Percentiles rank a stretch among this genome's conserved stretches.
Conservation (phyloP, 2,329 filamentous ascomycete genomes). For the Diaporthe humulicola region DNA sequence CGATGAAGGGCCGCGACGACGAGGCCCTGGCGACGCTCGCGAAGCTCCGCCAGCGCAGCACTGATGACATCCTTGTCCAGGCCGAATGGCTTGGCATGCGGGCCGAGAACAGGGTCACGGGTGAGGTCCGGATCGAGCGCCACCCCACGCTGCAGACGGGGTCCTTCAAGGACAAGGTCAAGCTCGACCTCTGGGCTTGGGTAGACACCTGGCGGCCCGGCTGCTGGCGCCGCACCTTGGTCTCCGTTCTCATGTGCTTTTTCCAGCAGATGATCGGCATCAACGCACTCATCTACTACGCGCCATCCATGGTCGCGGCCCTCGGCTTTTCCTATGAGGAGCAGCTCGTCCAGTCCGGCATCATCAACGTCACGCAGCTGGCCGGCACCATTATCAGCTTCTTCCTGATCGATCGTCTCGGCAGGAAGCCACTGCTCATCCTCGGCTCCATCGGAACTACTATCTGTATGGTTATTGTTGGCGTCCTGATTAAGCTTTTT, state of each 20-base stretch:
- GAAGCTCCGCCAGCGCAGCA: slow-evolving; percentile 62
- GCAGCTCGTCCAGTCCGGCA: slow-evolving; percentile 61
- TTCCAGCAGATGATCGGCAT: slow-evolving; percentile 69
- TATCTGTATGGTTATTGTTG: slow-evolving; percentile 63
- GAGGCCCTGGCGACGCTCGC: slow-evolving; percentile 61
- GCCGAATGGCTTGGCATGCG: slow-evolving; percentile 64
- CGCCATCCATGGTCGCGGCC: slow-evolving; percentile 59
- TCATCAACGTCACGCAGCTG: slow-evolving; percentile 60
- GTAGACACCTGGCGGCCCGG: slow-evolving; percentile 59
- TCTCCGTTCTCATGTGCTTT: slow-evolving; percentile 69
- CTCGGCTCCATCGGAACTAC: slow-evolving; percentile 59
- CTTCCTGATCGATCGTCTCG: slow-evolving; percentile 62
- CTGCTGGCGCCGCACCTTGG: slow-evolving; percentile 58
- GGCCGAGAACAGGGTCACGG: slow-evolving; percentile 61
- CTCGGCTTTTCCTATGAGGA: slow-evolving; percentile 59
- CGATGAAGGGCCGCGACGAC: slow-evolving; percentile 59
- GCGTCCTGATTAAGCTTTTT: slow-evolving; percentile 66
- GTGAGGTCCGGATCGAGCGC: slow-evolving; percentile 53
- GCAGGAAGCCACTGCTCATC: slow-evolving; percentile 60
- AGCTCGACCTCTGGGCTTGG: slow-evolving; percentile 55
- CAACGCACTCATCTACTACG: slow-evolving; percentile 64
- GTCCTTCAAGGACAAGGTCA: slow-evolving; percentile 39
- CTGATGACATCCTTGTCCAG: slow-evolving; percentile 57
- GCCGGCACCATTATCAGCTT: slow-evolving; percentile 60
- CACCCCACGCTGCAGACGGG: slow-evolving; percentile 50